These are phyloP conservation scores for Dillenia suffruticosa DNA, from an alignment of 164 flowering plant species.

Conservation along the genomic window DNA sequence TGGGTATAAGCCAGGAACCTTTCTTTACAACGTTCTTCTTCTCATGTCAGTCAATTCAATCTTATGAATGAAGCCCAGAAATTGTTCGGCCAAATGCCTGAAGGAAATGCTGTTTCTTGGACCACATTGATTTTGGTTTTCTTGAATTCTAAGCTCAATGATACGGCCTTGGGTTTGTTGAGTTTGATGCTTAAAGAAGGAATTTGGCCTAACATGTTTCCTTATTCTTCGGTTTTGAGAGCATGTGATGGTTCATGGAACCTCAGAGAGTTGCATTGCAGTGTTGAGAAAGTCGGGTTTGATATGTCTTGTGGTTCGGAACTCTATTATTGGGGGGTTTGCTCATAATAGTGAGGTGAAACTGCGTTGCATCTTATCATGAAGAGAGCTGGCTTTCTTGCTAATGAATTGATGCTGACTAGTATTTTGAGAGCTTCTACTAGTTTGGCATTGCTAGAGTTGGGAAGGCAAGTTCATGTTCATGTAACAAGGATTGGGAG, in stretches of 20 bases:
- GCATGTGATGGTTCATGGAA: constrained; percentile 43
- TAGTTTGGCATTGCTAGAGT: constrained; percentile 54
- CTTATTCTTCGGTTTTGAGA: constrained; percentile 70
- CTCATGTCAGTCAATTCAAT: constrained; percentile 59
- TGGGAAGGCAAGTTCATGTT: constrained; percentile 85
- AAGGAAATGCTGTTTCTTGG: constrained; percentile 82
- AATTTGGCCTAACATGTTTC: constrained; percentile 68
- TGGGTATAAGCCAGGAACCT: constrained; percentile 51
- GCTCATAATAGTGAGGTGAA: constrained; percentile 68
- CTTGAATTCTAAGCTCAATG: constrained; percentile 21
- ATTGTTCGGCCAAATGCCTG: constrained; percentile 73
- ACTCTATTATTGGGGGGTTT: constrained; percentile 71
- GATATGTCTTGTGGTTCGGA: constrained; percentile 88
- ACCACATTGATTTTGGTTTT: constrained; percentile 81
- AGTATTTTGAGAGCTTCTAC: constrained; percentile 85
- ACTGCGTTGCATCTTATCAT: constrained; percentile 61
- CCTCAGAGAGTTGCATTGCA: constrained; percentile 56
- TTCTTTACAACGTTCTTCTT: constrained; percentile 51
- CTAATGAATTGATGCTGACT: constrained; percentile 62
- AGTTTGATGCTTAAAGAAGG: constrained; percentile 69
- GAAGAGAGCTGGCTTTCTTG: constrained; percentile 62
- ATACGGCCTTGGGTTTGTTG: constrained; percentile 46
- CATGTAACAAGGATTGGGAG: constrained; percentile 59
- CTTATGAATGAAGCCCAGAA: constrained; percentile 47
- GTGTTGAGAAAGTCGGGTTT: constrained; percentile 52